Percentiles rank a stretch among this genome's conserved stretches.
Conservation (phyloP, 1,284 basidiomycete genomes). For the Limonomyces culmigenus region DNA sequence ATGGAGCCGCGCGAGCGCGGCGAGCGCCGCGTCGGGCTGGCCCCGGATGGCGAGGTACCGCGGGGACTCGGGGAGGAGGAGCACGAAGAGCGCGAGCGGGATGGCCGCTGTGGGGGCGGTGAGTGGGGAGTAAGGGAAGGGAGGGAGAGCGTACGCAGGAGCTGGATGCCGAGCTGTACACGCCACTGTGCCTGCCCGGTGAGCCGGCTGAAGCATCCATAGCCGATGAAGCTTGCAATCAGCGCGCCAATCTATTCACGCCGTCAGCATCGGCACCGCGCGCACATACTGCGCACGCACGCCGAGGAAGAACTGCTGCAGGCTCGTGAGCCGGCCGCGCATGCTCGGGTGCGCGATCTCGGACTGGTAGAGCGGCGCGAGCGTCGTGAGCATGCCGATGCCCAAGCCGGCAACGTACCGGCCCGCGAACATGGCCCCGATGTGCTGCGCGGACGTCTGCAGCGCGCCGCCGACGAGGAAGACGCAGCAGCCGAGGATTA, state of each 20-base stretch:
- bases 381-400: conserved; percentile 34
- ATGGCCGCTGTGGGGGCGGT: conserved; percentile 19
- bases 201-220: conserved; percentile 11
- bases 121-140: background rate
- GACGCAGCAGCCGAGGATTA: conserved; percentile 18
- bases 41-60: conserved; percentile 46
- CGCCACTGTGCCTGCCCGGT: conserved; percentile 29
- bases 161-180: conserved; percentile 25
- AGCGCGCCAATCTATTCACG: conserved; percentile 20
- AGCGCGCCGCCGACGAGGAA: conserved; percentile 35
- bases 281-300: conserved; percentile 7
- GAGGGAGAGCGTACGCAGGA: conserved; percentile 11
- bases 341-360: conserved; percentile 51
- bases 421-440: conserved; percentile 44
- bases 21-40: conserved; percentile 24
- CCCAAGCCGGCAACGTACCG: conserved; percentile 38
- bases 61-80: conserved; percentile 31
- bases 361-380: conserved; percentile 42
- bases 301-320: conserved; percentile 39
- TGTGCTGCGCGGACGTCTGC: conserved; percentile 31
- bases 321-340: conserved; percentile 39
- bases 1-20: conserved; percentile 30
- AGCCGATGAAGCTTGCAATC: conserved; percentile 21
- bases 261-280: background rate
- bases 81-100: conserved; percentile 39